Evolutionary conservation across 345 rosid species (phyloP), one percentile per base, ranked within the genome.

Genomic region (Salix suchowensis): DNA sequence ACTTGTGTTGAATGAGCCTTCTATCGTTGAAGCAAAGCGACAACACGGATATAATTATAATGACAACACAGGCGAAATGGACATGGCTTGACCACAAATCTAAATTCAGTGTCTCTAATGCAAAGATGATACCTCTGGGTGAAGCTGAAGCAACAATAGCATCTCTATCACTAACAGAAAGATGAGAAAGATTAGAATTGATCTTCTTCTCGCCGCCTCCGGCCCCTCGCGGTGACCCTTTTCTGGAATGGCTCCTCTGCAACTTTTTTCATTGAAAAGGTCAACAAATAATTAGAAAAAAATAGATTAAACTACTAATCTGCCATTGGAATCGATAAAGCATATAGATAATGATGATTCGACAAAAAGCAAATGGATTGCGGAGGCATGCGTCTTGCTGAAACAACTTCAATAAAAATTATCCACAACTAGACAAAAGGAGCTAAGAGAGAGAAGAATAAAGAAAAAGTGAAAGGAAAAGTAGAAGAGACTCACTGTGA

Each of bases 201-300:
- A 77, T 77, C 78, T 87, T 91, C 81, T 86, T 86, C 78, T 88
- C 89, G 36, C 70, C 79, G 24, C 72, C 76, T 68, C 73, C 72
- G 48, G 83, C 82, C 42, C 84, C 82, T 36, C 96, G 89, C 61
- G 65, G 78, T 19, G 90, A 79, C 83, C 93, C 95, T 84, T 93
- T 95, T 77, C 91, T 86, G 65, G 97, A 90, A 67, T 88, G 85
- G 80, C 77, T 88, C 85, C 89, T 89, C 92, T 93, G 94, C 88
- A 91, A 79, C 88, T 87, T 84, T 87, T 84, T 74, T 72, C 30
- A 65, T 40, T 62, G 70, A 75, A n/a, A 28, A 24, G 14, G 0
- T 18, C 62, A 32, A 32, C 18, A 66, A 7, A 50, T n/a, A 9
- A 24, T 32, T 6, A 10, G 11, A 62, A 62, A 6, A 23, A 40